Evolutionary conservation across 768 basidiomycete genomes (phyloP), one percentile per base, ranked within the genome.

Genomic region (Galerina marginata): DNA sequence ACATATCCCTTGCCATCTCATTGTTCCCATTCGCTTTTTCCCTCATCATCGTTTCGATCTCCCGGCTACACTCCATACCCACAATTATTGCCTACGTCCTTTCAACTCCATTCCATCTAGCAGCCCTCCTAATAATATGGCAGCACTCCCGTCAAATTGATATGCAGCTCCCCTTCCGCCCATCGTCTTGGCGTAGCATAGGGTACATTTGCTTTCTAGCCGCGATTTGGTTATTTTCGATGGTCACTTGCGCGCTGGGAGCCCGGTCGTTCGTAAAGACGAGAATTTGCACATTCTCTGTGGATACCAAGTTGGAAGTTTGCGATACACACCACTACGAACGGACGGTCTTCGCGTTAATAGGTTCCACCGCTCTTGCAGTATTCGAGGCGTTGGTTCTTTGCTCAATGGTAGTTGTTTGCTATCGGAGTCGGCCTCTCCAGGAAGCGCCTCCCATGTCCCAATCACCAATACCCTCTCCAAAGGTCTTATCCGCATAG

Each of bases 91-190:
- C 55, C 36, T 65, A 65, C 45, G 60, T 65, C 29, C 23, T 61
- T 16, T 59, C 54, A 5, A 61, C 64, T 12, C 60, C 64, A 9
- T 65, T 65, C 25, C 60, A 65, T 42, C 53, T 65, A 15, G 64
- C 29, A 39, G 60, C 57, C 2, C 49, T 65, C 15, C 50, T 65
- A 2, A 46, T 65, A 12, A 45, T 59, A n/a, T 61, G 60, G 60
- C 64, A 65, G 37, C 40, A 63, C 36, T 55, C 51, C 25, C 62
- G 56, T 44, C 57, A 59, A 26, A 45, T 52, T 14, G 62, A 63
- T 14, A 55, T 59, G 45, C 57, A 54, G 12, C 62, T 63, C 23
- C 62, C 62, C 12, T 63, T 63, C 25, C 49, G 40, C 36, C 44
- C 54, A 5, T 29, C 62, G 1, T 55, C 57, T n/a, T 54, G 58